Percentiles rank a stretch among this genome's conserved stretches.
Conservation (phyloP, 2,329 filamentous ascomycete species). For the Thielaviopsis populi region DNA sequence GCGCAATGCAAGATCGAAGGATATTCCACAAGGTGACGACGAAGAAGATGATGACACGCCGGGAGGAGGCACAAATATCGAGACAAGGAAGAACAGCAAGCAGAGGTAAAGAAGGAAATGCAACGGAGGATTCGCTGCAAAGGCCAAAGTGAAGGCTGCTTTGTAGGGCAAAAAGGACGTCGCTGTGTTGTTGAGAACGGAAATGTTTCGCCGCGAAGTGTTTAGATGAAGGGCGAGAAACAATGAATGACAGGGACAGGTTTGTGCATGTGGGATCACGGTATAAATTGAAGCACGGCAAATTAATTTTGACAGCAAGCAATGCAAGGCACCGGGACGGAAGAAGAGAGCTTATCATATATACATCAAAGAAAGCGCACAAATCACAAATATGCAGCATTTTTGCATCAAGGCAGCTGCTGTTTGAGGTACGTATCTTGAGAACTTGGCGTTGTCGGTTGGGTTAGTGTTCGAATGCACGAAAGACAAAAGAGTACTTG, state of each 20-base stretch:
- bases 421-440: not conserved
- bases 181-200: not conserved
- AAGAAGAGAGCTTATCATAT: not conserved
- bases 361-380: not conserved
- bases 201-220: not conserved
- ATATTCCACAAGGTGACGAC: not conserved
- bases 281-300: not conserved
- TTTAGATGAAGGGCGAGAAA: not conserved
- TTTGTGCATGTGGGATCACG: not conserved
- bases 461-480: not conserved
- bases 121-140: too few species aligned
- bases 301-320: not conserved
- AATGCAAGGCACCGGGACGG: not conserved
- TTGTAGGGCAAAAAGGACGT: not conserved
- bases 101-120: not conserved
- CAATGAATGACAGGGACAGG: not conserved
- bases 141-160: too few species aligned
- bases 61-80: not conserved
- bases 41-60: not conserved
- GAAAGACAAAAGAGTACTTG: not conserved
- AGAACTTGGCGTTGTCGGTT: not conserved
- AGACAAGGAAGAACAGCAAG: not conserved
- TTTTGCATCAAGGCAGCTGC: not conserved
- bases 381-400: not conserved
- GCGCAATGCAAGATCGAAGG: not conserved